phyloP scores from a whole-genome alignment of 805 yeast species.

The Naumovozyma dairenensis region DNA sequence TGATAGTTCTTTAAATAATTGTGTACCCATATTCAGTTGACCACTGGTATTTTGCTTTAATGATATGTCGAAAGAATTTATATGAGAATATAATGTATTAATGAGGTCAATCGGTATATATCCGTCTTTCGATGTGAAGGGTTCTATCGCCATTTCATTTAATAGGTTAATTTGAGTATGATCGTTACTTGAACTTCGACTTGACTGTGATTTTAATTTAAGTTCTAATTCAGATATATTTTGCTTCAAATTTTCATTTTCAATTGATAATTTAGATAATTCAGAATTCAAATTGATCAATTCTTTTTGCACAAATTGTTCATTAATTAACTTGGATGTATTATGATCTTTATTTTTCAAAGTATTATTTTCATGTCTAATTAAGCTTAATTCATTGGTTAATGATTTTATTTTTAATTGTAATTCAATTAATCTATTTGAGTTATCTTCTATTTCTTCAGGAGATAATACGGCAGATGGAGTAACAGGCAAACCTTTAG shows the following conservation, averaged over 20 bases:
- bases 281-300: conserved; percentile 18
- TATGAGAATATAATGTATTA: conserved; percentile 2
- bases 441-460: too few species aligned
- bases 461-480: too few species aligned
- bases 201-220: conserved; percentile 21
- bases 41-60: not conserved
- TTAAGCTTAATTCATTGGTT: conserved; percentile 10
- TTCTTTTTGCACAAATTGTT: conserved; percentile 17
- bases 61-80: not conserved
- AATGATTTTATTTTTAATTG: too few species aligned
- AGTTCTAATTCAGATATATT: conserved; percentile 39
- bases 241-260: conserved; percentile 30
- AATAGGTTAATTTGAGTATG: not conserved
- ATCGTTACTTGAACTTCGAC: not conserved
- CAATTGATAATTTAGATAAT: conserved; percentile 21
- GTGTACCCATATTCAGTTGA: conserved; percentile 5
- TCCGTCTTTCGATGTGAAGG: conserved; percentile 13
- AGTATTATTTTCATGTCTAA: conserved; percentile 6
- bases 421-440: too few species aligned
- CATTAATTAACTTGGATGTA: conserved; percentile 4
- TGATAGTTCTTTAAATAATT: conserved; percentile 19
- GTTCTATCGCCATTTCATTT: conserved; percentile 5
- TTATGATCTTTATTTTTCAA: conserved; percentile 2
- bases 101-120: conserved; percentile 12
- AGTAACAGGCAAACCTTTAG: too few species aligned